Evolutionary conservation across 192 early-diverging fungal species (phyloP), one percentile per base, ranked within the genome.

Genomic region (Dissophora globulifera): DNA sequence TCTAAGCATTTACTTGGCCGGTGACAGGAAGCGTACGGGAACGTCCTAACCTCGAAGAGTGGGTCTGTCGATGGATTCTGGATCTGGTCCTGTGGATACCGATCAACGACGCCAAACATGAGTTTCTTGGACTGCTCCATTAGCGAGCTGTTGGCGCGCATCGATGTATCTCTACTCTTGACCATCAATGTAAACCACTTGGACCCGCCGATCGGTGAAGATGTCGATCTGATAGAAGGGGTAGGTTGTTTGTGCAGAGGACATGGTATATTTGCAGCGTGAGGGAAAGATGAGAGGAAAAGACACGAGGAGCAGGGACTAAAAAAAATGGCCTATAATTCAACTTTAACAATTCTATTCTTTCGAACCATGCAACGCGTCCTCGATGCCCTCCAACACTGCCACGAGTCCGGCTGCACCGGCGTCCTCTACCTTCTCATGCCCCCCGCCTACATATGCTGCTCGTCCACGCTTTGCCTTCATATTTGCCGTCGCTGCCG

Each of bases 381-480:
- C 17, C 27, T 22, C 40, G 32, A 91, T 79, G 20, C 86, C 88
- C 43, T 53, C 71, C 32, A 90, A 64, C 22, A 91, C 79, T 2
- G 83, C 75, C 23, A 85, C 78, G 9, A 91, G 80, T 0, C 88
- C 90, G 19, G 55, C 86, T 26, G 90, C 90, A 29, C 90, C 90
- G 30, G 88, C 88, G 81, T 91, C 81, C 11, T 79, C 66, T 23
- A 62, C 35, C 12, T 51, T 49, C 10, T 51, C 56, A 22, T 91
- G 62, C 31, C 76, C 85, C 33, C 78, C 62, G 15, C 84, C 81
- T 13, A 87, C 82, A 52, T 92, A 92, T 22, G 87, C 83, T 0
- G 91, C 86, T 27, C 91, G 83, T 29, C 91, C 91, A 32, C 88
- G 79, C 67, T 82, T 88, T 20, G 91, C 81, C 55, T 81, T 81